A percentile compares a stretch with the other conserved stretches of the same genome.
Evolutionary conservation across 345 rosid species (phyloP).

Genomic region (Dipteronia dyeriana): DNA sequence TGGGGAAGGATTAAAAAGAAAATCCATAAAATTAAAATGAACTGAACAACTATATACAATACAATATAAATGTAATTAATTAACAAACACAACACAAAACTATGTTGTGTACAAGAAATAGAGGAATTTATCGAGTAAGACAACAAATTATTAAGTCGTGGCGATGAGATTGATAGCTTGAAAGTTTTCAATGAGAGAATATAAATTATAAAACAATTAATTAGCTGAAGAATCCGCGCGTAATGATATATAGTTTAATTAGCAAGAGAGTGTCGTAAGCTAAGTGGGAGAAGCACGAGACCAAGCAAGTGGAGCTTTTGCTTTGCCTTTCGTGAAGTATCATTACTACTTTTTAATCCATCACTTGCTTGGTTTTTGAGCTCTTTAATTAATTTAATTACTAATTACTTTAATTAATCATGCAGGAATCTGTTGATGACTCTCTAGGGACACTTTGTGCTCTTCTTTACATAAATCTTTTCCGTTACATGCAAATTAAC

Average conservation of each 20-base stretch:
- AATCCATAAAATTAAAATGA: neutral
- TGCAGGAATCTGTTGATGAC: neutral
- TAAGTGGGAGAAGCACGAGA: constrained; percentile 54
- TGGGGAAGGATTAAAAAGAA: too few relatives aligned
- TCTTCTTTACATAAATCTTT: neutral
- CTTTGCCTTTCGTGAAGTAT: constrained; percentile 30
- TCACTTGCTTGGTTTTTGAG: constrained; percentile 43
- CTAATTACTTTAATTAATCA: too few relatives aligned
- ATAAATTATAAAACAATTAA: constrained; percentile 14
- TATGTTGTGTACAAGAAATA: neutral
- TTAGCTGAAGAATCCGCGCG: neutral
- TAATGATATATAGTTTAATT: constrained; percentile 16
- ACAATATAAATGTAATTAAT: too few relatives aligned
- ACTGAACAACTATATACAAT: neutral
- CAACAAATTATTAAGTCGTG: constrained; percentile 1
- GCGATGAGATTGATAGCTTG: constrained; percentile 24
- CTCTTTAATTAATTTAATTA: constrained; percentile 3
- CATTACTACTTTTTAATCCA: constrained; percentile 14
- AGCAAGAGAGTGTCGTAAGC: constrained; percentile 21
- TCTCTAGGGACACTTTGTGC: neutral
- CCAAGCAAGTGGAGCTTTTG: constrained; percentile 42
- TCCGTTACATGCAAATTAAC: neutral
- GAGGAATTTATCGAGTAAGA: neutral
- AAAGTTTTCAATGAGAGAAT: constrained; percentile 5
- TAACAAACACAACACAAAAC: neutral